Base-by-base conservation (phyloP, 2,329 filamentous ascomycete species). In the Talaromyces funiculosus region DNA sequence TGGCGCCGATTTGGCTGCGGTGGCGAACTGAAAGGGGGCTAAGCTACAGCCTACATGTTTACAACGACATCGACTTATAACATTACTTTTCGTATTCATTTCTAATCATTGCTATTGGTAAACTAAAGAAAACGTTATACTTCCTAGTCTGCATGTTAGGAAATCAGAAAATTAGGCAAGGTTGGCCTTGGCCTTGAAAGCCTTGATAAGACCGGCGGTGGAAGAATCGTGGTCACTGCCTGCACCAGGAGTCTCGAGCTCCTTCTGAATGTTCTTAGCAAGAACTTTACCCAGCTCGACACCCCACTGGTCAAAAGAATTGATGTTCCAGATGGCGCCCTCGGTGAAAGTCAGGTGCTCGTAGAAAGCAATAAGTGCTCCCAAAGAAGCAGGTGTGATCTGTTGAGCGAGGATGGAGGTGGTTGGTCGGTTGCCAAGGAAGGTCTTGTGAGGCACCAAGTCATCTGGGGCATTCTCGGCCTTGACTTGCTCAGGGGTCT, bases 251-350 rank as follows among this genome's bases (percentile, higher is more conserved):
- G 76, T 78, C 72, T 97, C 92, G 62, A 99, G 84, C 82, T 99
- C 94, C 71, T 78, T 75, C 69, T 90, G 87, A 65, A 92, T 92
- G 81, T 91, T 92, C 87, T 93, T 97, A 64, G 94, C 94, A 67
- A 99, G 81, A 42, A 89, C 87, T 88, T 99, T 99, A 76, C 94
- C 94, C 64, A 99, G 82, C 83, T 99, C 94, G 47, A 99, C 94
- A 79, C 94, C 94, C 94, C 94, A 99, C 83, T 99, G 94, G 80
- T 99, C 94, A 74, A 97, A 99, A 72, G 88, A 92, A 86, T 99
- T 99, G 83, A 99, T 96, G 81, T 97, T 96, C 94, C 94, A 99
- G 74, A 99, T 83, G 57, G 92, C 93, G 70, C 94, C 94, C 81
- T 99, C 94, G 38, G 90, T 95, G 78, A 99, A 99, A 60, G 94